Base-by-base conservation (phyloP, 768 basidiomycete species). In the Pulveroboletus frians region DNA sequence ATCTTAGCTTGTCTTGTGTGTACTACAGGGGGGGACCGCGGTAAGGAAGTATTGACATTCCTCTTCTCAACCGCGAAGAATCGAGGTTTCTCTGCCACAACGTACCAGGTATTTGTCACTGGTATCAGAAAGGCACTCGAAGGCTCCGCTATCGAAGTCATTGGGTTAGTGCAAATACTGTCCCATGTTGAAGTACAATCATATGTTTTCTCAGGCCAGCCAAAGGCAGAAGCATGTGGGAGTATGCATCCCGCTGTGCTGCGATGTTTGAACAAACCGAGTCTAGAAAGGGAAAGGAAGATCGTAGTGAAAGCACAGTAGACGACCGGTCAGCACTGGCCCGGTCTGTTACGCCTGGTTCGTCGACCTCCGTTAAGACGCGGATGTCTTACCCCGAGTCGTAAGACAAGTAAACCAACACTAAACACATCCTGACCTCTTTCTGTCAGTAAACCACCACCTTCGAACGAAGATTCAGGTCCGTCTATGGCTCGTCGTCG, bases 401-500 rank as follows among this genome's bases (percentile, higher is more conserved):
- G 66, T 67, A 46, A 50, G 66, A 32, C 34, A 29, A 36, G 17
- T 20, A 15, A 30, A 35, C n/a, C 2, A 18, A 34, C 31, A 7
- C 14, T 9, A 9, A 38, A n/a, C n/a, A 11, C 27, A 17, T 44
- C 8, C 35, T 56, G 35, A 54, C 34, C 38, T 34, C 32, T 49
- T 7, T 30, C 11, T 39, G 27, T 39, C 37, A 61, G 61, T 9
- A 55, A 52, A 43, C n/a, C n/a, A n/a, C n/a, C n/a, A n/a, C 43
- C 34, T 38, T 26, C 37, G 36, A 51, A 56, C 9, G 39, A 46
- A 11, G 52, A 57, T 35, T 10, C 47, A 6, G 49, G 40, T 14
- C 18, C 49, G 31, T 44, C 47, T 23, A 9, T 20, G n/a, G 39
- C 54, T 27, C 36, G 39, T n/a, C 70, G 70, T 47, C 66, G 72